A percentile compares a stretch with the other conserved stretches of the same genome.
phyloP scores from a whole-genome alignment of 495 filamentous ascomycete species.

The Daldinia grandis region DNA sequence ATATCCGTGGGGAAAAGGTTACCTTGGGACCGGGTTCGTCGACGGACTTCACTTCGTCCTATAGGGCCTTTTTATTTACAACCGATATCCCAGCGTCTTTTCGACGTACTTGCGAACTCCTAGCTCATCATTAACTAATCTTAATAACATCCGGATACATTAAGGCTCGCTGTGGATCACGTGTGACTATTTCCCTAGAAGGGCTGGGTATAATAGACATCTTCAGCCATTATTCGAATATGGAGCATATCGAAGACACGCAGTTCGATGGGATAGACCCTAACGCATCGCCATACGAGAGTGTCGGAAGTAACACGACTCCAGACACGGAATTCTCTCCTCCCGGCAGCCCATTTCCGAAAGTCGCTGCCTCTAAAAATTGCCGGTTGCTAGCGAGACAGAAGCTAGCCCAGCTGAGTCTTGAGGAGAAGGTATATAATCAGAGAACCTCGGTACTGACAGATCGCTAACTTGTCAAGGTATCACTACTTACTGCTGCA shows the following conservation, averaged over 20 bases:
- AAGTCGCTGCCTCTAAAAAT: slow-evolving; percentile 40
- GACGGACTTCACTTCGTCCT: slow-evolving; percentile 27
- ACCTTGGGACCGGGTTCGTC: slow-evolving; percentile 31
- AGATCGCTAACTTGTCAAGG: slow-evolving; percentile 51
- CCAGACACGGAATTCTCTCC: slow-evolving; percentile 61
- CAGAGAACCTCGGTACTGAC: not conserved
- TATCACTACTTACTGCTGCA: slow-evolving; percentile 68
- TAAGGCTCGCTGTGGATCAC: slow-evolving; percentile 15
- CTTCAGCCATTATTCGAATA: slow-evolving; percentile 9
- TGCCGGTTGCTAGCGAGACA: slow-evolving; percentile 50
- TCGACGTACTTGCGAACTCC: not conserved
- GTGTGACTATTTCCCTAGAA: slow-evolving; percentile 11
- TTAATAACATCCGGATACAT: not conserved
- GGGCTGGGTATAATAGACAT: not conserved
- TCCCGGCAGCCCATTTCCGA: slow-evolving; percentile 55
- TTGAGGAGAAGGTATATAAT: slow-evolving; percentile 62
- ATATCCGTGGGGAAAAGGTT: slow-evolving; percentile 30
- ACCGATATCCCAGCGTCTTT: slow-evolving; percentile 6
- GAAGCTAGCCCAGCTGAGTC: slow-evolving; percentile 56
- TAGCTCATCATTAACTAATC: slow-evolving; percentile 2
- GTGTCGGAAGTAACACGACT: slow-evolving; percentile 54
- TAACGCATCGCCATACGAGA: slow-evolving; percentile 52
- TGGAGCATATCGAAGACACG: slow-evolving; percentile 42
- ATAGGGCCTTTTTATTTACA: slow-evolving; percentile 23
- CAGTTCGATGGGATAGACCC: slow-evolving; percentile 47